Base-by-base conservation (phyloP, 2,329 filamentous ascomycete species). In the Penicillium sp. region DNA sequence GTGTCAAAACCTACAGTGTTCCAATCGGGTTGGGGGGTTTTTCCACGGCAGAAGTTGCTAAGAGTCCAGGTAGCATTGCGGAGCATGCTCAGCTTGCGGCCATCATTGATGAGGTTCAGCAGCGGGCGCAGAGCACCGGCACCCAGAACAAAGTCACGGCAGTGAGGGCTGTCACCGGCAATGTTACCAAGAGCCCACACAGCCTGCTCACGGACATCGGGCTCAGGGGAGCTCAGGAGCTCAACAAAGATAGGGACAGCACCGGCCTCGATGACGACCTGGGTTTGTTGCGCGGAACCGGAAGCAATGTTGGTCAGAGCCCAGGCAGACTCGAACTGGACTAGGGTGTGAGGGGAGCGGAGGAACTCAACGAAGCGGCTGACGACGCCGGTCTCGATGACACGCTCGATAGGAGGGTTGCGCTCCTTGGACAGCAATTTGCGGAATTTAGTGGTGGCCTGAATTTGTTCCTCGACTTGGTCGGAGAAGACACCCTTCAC, bases 21-120 rank as follows among this genome's bases (percentile, higher is more conserved):
- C 94, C 94, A 99, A 74, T 99, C 94, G 43, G 94, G 94, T 80
- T 99, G 94, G 48, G 94, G 94, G 8, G 93, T 97, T 86, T 99
- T 99, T 79, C 94, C 94, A 82, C 94, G 91, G 81, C 94, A 99
- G 81, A 99, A 99, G 83, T 99, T 99, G 84, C 94, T 97, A 53
- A 99, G 81, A 40, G 94, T 99, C 94, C 94, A 99, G 21, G 94
- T 99, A 31, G 94, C 94, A 74, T 99, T 99, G 66, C 94, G 86
- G 48, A 99, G 87, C 94, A 99, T 99, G 84, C 92, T 97, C 54
- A 99, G 82, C 83, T 99, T 99, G 71, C 94, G 92, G 81, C 94
- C 97, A 76, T 99, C 94, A 51, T 93, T 93, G 53, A 99, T 87
- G 40, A 99, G 85, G 70, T 86, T 86, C 53, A 99, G 85, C 53